Conservation (phyloP, 176 grass and related monocot genomes). For the Bonia amplexicaulis region DNA sequence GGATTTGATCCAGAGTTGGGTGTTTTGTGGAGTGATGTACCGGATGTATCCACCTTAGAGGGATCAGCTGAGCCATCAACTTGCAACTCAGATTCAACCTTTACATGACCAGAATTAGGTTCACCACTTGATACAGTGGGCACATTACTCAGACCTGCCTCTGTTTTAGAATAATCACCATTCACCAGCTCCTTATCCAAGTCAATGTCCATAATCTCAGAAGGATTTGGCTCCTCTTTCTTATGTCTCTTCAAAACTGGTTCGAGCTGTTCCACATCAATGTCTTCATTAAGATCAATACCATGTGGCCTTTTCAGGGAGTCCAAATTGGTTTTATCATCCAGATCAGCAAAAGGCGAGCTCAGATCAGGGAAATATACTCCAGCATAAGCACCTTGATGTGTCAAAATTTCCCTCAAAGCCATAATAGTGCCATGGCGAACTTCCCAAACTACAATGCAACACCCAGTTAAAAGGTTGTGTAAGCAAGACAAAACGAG, state of each 20-base stretch:
- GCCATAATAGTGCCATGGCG: slow-evolving; percentile 96
- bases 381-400: slow-evolving; percentile 96
- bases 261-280: slow-evolving; percentile 43
- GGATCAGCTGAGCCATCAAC: slow-evolving; percentile 31
- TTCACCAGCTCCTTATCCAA: slow-evolving; percentile 43
- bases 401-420: slow-evolving; percentile 94
- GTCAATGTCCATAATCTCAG: slow-evolving; percentile 7
- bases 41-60: slow-evolving; percentile 25
- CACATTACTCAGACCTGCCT: slow-evolving; percentile 31
- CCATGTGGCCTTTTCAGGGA: slow-evolving; percentile 43
- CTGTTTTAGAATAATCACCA: slow-evolving; percentile 33
- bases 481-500: slow-evolving; percentile 17
- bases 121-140: slow-evolving; percentile 27
- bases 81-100: slow-evolving; percentile 47
- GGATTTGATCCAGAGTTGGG: slow-evolving; percentile 16
- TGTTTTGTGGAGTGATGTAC: slow-evolving; percentile 26
- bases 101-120: slow-evolving; percentile 43
- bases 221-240: slow-evolving; percentile 28
- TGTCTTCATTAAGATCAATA: slow-evolving; percentile 83
- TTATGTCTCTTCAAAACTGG: slow-evolving; percentile 69
- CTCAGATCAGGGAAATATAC: slow-evolving; percentile 76
- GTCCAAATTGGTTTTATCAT: slow-evolving; percentile 52
- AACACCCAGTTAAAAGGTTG: slow-evolving; percentile 27
- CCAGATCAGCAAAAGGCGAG: slow-evolving; percentile 45
- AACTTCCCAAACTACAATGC: slow-evolving; percentile 86